A percentile compares a stretch with the other conserved stretches of the same genome.
Conservation (phyloP, 805 yeast species). For the Saturnispora sekii region DNA sequence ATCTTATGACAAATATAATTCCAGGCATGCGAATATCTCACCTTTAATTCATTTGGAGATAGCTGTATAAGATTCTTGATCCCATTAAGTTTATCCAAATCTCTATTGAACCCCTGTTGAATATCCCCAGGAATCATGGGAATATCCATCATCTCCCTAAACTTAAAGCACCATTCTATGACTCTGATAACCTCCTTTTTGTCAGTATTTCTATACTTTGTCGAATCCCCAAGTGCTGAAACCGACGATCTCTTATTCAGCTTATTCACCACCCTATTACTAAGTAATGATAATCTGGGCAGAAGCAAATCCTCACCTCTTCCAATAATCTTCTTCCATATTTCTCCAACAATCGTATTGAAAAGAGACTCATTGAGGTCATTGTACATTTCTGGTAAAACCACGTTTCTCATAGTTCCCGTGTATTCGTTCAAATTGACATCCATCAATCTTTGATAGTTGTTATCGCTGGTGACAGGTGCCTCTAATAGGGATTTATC, state of each 20-base stretch:
- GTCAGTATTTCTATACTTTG: constrained; percentile 13
- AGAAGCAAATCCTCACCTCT: constrained; percentile 63
- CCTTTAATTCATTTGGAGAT: constrained; percentile 11
- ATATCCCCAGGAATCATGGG: constrained; percentile 20
- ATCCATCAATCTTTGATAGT: constrained; percentile 18
- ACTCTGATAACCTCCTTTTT: constrained; percentile 21
- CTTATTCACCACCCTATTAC: constrained; percentile 8
- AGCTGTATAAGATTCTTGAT: constrained; percentile 15
- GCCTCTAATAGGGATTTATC: constrained; percentile 17
- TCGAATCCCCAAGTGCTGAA: background rate
- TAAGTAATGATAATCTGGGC: constrained; percentile 40
- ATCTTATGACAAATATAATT: constrained; percentile 15
- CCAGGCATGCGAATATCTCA: constrained; percentile 19
- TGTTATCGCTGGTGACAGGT: constrained; percentile 15
- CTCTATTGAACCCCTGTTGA: constrained; percentile 9
- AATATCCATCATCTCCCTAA: constrained; percentile 21
- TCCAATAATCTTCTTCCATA: constrained; percentile 68
- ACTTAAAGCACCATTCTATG: constrained; percentile 25
- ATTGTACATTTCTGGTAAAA: constrained; percentile 21
- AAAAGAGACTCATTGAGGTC: constrained; percentile 25
- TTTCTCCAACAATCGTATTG: constrained; percentile 30
- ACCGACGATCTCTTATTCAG: constrained; percentile 11
- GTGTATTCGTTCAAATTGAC: constrained; percentile 17
- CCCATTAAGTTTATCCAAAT: constrained; percentile 16
- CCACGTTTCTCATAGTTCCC: constrained; percentile 17